phyloP scores from a whole-genome alignment of 2,329 filamentous ascomycete species.

The Thelonectria blattea region DNA sequence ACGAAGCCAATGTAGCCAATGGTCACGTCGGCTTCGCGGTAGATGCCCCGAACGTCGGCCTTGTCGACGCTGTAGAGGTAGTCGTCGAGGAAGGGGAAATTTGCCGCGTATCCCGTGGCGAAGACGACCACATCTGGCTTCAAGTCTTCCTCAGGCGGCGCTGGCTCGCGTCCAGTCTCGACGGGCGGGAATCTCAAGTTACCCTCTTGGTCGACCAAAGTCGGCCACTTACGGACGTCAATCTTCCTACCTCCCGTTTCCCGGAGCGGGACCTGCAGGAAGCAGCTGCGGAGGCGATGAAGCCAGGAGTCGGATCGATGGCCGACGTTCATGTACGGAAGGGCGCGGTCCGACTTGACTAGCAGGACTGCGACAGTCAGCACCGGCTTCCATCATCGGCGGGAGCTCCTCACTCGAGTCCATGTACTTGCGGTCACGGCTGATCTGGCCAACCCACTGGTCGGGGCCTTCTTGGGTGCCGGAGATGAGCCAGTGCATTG shows the following conservation, averaged over 20 bases:
- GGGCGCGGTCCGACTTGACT: conserved; percentile 50
- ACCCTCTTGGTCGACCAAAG: conserved; percentile 44
- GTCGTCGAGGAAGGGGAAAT: conserved; percentile 48
- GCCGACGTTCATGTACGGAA: conserved; percentile 50
- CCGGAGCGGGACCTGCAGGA: conserved; percentile 49
- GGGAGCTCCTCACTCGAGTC: conserved; percentile 40
- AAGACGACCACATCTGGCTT: conserved; percentile 54
- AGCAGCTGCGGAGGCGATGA: conserved; percentile 44
- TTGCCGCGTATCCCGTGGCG: conserved; percentile 53
- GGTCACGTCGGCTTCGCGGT: conserved; percentile 47
- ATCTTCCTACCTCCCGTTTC: conserved; percentile 49
- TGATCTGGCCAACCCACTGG: conserved; percentile 55
- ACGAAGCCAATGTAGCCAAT: conserved; percentile 56
- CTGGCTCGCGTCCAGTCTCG: conserved; percentile 34
- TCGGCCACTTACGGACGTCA: conserved; percentile 53
- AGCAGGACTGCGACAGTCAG: conserved; percentile 46
- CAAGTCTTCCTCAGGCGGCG: conserved; percentile 37
- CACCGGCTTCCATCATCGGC: neutral
- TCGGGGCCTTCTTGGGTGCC: conserved; percentile 54
- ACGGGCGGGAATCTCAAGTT: conserved; percentile 45
- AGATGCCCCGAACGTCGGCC: conserved; percentile 60
- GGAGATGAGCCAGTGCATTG: conserved; percentile 50
- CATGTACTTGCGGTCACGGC: conserved; percentile 44
- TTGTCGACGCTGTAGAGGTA: conserved; percentile 53
- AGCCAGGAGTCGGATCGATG: conserved; percentile 42